Base-by-base conservation (phyloP, 2,329 filamentous ascomycete genomes). In the Aspergillus proliferans region DNA sequence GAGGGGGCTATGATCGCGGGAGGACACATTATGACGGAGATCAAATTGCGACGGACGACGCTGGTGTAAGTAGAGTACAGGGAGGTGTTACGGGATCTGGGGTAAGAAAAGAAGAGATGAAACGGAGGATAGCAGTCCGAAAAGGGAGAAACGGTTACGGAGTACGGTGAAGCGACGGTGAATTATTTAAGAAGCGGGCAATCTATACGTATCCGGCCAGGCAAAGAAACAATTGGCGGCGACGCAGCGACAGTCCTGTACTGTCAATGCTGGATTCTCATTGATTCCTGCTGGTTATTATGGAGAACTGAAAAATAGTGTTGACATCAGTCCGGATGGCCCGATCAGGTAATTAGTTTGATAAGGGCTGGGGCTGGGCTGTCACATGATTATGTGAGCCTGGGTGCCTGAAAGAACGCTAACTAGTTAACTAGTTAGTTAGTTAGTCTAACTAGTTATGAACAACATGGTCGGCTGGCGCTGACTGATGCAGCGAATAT, bases 1-100 rank as follows among this genome's bases (percentile, higher is more conserved):
- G 92, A 97, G 26, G 93, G 93, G 14, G 92, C 92, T 63, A 98
- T 95, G 70, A 98, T 96, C 43, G 93, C 87, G 54, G 85, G 83
- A 21, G 92, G 93, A 49, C 88, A 78, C 92, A 97, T 97, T 56
- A 52, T 75, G 62, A 30, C 26, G 15, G 34, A 15, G 41, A 30
- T 30, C 10, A 4, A 30, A 12, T 30, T 30, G 26, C n/a, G 34
- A 38, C 4, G n/a, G 10, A 38, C 3, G 14, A 36, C 14, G 14
- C 18, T 39, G 14, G 18, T 40, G 4, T 40, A 40, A 10, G 34
- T 19, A 38, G 6, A 10, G 14, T 15, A 33, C 43, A 48, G 39
- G 22, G 41, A 30, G 22, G 9, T 30, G 43, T 43, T 45, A 50
- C 28, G 38, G 30, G 33, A 47, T 43, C 38, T 30, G 22, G 42